Conservation (phyloP, 768 basidiomycete genomes). For the Amanita pallidorosea region DNA sequence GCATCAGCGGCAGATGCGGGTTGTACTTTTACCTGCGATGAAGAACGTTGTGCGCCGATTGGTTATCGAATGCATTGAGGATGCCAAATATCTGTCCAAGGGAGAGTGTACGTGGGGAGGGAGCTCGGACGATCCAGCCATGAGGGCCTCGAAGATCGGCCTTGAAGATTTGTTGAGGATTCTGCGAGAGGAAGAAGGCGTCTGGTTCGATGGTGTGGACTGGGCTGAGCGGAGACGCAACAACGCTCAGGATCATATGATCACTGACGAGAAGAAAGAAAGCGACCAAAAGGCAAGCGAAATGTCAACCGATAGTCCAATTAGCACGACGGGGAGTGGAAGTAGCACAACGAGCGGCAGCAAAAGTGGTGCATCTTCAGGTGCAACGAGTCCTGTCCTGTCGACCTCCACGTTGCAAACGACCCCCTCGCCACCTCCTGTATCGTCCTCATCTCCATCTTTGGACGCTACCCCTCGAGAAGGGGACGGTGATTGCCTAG, state of each 20-base stretch:
- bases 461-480: slow-evolving; percentile 13
- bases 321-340: slow-evolving; percentile 29
- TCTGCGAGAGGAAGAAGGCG: slow-evolving; percentile 47
- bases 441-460: slow-evolving; percentile 2
- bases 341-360: slow-evolving; percentile 16
- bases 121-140: slow-evolving; percentile 36
- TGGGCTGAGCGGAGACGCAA: slow-evolving; percentile 46
- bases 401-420: slow-evolving; percentile 68
- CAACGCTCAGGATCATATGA: slow-evolving; percentile 16
- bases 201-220: slow-evolving; percentile 69
- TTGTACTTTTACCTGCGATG: slow-evolving; percentile 56
- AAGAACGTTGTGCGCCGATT: slow-evolving; percentile 55
- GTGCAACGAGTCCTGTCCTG: slow-evolving; percentile 56
- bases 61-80: slow-evolving; percentile 50
- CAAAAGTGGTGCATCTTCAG: slow-evolving; percentile 34
- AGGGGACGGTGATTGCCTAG: slow-evolving; percentile 17
- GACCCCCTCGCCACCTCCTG: slow-evolving; percentile 66
- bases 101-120: slow-evolving; percentile 6
- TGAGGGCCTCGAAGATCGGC: slow-evolving; percentile 42
- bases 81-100: slow-evolving; percentile 4
- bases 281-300: slow-evolving; percentile 17
- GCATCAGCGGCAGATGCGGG: slow-evolving; percentile 47
- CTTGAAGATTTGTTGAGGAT: slow-evolving; percentile 50
- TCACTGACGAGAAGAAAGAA: slow-evolving; percentile 17
- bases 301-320: slow-evolving; percentile 37